Conservation (phyloP, 768 basidiomycete genomes). For the Trametes elegans region DNA sequence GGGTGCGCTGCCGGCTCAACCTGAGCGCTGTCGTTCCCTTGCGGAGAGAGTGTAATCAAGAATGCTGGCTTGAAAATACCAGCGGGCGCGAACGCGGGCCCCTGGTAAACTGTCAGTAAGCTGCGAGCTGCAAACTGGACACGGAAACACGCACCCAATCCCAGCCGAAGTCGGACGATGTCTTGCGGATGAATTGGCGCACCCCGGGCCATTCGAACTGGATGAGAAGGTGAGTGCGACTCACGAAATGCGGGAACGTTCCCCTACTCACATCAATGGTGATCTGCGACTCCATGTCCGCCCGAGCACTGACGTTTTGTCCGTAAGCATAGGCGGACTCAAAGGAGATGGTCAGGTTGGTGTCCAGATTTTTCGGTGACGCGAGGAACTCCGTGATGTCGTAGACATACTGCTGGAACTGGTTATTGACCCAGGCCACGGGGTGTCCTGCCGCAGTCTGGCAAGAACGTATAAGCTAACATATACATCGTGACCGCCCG, state of each 20-base stretch:
- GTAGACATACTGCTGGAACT: slow-evolving; percentile 52
- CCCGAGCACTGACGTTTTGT: slow-evolving; percentile 46
- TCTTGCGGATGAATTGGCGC: slow-evolving; percentile 49
- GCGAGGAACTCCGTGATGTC: slow-evolving; percentile 45
- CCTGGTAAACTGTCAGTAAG: no score
- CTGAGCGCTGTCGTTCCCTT: not conserved
- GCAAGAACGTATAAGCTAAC: not conserved
- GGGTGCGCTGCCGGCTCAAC: slow-evolving; percentile 21
- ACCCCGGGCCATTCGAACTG: slow-evolving; percentile 52
- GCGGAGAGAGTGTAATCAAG: slow-evolving; percentile 40
- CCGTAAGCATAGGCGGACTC: slow-evolving; percentile 56
- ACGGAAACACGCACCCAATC: slow-evolving; percentile 44
- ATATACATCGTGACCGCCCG: no score
- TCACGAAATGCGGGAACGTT: no score
- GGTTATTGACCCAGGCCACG: slow-evolving; percentile 56
- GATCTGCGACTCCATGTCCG: slow-evolving; percentile 46
- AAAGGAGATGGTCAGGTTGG: slow-evolving; percentile 45
- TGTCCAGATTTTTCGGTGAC: slow-evolving; percentile 28
- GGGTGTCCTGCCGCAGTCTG: slow-evolving; percentile 50
- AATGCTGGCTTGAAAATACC: slow-evolving; percentile 57
- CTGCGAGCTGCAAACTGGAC: no score
- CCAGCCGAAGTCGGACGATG: slow-evolving; percentile 57
- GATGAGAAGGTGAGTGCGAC: not conserved
- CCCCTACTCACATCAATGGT: slow-evolving; percentile 27
- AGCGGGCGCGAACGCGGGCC: slow-evolving; percentile 54